A percentile compares a stretch with the other conserved stretches of the same genome.
Evolutionary conservation across 257 asterid genomes (phyloP).

Genomic region (Ehretia macrophylla): DNA sequence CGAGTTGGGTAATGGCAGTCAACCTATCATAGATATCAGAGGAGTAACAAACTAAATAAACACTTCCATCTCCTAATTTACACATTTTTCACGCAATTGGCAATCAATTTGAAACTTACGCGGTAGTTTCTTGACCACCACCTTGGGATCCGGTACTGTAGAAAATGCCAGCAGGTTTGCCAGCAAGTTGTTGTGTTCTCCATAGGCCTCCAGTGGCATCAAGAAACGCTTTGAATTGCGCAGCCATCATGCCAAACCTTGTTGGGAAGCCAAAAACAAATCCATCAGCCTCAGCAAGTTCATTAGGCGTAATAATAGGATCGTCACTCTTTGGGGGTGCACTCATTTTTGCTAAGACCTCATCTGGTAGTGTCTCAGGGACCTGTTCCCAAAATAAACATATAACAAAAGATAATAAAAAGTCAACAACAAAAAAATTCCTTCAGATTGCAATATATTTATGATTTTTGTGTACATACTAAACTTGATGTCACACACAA

Average conservation of each 20-base stretch:
- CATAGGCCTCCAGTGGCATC: constrained; percentile 84
- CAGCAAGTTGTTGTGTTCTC: constrained; percentile 82
- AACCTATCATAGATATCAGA: constrained; percentile 30
- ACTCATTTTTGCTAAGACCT: constrained; percentile 68
- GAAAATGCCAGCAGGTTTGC: constrained; percentile 89
- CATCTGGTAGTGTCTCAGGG: constrained; percentile 62
- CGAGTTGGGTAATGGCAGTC: constrained; percentile 81
- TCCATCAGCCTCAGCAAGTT: constrained; percentile 76
- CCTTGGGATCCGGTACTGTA: constrained; percentile 88
- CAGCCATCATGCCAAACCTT: constrained; percentile 85
- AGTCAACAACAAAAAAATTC: too few relatives aligned
- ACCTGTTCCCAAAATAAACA: constrained; percentile 32
- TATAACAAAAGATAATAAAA: too few relatives aligned
- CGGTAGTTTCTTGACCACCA: constrained; percentile 82
- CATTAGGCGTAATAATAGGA: constrained; percentile 49
- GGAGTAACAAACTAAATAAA: not conserved
- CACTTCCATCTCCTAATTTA: not conserved
- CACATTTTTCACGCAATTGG: not conserved
- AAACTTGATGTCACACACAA: too few relatives aligned
- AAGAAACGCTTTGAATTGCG: constrained; percentile 79
- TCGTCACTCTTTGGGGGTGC: constrained; percentile 77
- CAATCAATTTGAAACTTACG: constrained; percentile 29
- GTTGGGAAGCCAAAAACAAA: constrained; percentile 77
- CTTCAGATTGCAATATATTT: too few relatives aligned
- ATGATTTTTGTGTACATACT: too few relatives aligned